Conservation (phyloP, 2,329 filamentous ascomycete genomes). For the Coleophoma crateriformis region DNA sequence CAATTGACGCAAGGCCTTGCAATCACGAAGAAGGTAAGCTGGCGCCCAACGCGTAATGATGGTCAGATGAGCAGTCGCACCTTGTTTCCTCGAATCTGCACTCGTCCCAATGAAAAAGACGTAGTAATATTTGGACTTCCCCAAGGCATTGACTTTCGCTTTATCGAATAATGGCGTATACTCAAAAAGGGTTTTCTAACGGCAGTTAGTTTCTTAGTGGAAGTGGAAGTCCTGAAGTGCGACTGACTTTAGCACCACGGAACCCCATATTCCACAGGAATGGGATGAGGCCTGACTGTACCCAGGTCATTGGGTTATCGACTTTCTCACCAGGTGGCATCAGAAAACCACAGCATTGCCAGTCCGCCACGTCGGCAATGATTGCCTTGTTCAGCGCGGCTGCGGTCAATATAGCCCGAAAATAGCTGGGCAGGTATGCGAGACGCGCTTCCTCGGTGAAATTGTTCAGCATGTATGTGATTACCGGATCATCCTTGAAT, state of each 20-base stretch:
- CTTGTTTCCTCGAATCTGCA: constrained; percentile 1
- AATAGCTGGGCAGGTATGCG: constrained; percentile 11
- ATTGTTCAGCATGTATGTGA: neutral
- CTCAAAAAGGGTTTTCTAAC: constrained; percentile 12
- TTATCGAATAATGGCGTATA: constrained; percentile 5
- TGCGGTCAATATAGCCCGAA: constrained; percentile 10
- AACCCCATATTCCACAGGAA: constrained; percentile 15
- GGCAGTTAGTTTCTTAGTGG: neutral
- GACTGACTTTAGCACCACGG: constrained; percentile 1
- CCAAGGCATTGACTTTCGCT: constrained; percentile 5
- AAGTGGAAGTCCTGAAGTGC: neutral
- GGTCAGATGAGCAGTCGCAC: neutral
- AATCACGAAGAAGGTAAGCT: neutral
- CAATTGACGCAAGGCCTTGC: constrained; percentile 5
- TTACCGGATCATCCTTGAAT: neutral
- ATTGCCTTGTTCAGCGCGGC: constrained; percentile 12
- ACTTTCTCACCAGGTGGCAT: constrained; percentile 11
- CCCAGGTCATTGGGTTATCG: constrained; percentile 11
- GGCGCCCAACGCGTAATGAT: neutral
- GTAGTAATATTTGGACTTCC: constrained; percentile 10
- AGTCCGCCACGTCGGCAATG: constrained; percentile 10
- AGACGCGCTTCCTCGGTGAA: neutral
- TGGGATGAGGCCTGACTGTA: constrained; percentile 10
- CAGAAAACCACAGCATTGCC: constrained; percentile 9
- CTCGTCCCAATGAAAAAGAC: constrained; percentile 14